A percentile compares a stretch with the other conserved stretches of the same genome.
These are phyloP conservation scores for Ballota nigra DNA, from an alignment of 257 asterid species.

Conservation along the genomic window DNA sequence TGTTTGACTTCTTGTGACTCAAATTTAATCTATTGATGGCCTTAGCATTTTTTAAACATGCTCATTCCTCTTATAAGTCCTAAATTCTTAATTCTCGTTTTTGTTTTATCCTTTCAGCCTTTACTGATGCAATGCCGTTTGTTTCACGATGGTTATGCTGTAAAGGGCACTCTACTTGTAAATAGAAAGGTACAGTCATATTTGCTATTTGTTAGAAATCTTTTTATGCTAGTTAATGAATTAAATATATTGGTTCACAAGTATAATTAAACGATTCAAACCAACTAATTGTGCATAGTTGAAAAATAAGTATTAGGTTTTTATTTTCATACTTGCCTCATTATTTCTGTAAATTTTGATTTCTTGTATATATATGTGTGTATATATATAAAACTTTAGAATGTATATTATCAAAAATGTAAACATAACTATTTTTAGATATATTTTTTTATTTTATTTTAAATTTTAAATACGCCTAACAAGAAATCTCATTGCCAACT, in stretches of 20 bases:
- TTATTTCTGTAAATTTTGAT: neutral
- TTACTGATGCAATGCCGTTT: slow-evolving; percentile 83
- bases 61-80: neutral
- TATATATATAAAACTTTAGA: no score
- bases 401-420: no score
- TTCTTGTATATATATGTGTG: neutral
- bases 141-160: slow-evolving; percentile 68
- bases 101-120: slow-evolving; percentile 51
- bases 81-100: slow-evolving; percentile 9
- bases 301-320: neutral
- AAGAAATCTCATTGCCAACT: no score
- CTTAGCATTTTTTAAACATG: neutral
- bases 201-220: neutral
- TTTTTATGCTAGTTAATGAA: slow-evolving; percentile 1
- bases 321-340: neutral
- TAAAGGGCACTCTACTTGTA: slow-evolving; percentile 85
- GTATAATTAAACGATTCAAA: neutral
- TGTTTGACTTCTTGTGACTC: slow-evolving; percentile 13
- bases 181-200: slow-evolving; percentile 54
- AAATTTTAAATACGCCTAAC: neutral
- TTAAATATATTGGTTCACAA: neutral
- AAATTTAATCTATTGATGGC: neutral
- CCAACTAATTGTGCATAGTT: neutral
- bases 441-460: no score
- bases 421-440: neutral